These are phyloP conservation scores for Cardiosporidium cionae DNA, from an alignment of 169 alveolate species.

Conservation along the genomic window DNA sequence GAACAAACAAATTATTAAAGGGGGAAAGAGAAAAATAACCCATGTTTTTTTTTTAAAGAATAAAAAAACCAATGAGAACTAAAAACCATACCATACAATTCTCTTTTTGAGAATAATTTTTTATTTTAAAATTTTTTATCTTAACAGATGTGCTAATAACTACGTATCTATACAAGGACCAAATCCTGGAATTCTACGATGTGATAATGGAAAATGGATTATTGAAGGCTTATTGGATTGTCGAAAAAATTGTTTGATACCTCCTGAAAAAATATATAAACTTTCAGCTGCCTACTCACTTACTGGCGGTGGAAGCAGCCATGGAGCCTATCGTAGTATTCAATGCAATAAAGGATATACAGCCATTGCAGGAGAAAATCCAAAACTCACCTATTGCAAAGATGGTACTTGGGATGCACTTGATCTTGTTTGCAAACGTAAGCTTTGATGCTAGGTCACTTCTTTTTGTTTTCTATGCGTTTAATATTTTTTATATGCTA, in stretches of 20 bases:
- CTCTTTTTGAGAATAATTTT: no score
- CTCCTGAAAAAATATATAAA: neutral
- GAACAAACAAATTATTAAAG: no score
- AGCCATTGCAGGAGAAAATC: neutral
- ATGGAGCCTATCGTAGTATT: neutral
- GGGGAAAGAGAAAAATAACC: no score
- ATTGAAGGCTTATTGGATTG: constrained; percentile 21
- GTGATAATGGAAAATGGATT: constrained; percentile 35
- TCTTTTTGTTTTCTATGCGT: no score
- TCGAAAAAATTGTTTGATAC: constrained; percentile 10
- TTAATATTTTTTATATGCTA: no score
- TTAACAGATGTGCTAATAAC: neutral
- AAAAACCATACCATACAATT: no score
- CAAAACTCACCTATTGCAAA: neutral
- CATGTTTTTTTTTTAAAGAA: no score
- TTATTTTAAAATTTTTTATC: no score
- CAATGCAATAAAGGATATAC: neutral
- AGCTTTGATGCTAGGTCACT: no score
- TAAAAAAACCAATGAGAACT: no score
- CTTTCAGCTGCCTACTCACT: constrained; percentile 4
- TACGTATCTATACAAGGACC: neutral
- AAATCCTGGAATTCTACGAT: neutral
- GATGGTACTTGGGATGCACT: neutral
- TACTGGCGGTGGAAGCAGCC: neutral
- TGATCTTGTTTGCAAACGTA: neutral